Base-by-base conservation (phyloP, 176 grass and related monocot genomes). In the Echinochloa phyllopogon region DNA sequence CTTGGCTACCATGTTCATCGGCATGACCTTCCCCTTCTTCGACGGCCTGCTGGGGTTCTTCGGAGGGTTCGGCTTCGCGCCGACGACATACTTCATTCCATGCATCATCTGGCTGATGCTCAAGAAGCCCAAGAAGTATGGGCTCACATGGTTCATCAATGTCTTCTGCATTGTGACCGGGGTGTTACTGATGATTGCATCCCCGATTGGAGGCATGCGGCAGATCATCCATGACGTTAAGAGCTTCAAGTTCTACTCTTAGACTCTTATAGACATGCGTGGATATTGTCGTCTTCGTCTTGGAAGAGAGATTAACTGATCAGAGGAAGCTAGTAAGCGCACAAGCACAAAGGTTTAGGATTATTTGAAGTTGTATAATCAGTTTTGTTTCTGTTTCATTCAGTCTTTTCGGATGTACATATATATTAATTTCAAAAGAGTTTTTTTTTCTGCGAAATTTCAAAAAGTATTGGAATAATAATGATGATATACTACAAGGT, bases 61-160 rank as follows among this genome's bases (percentile, higher is more conserved):
- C 10, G 82, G 63, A 1, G 63, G 63, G 0, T 65, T 65, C 0
- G 63, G 63, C 2, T 65, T 65, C 29, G 33, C 33, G 63, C 63
- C 63, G 2, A 68, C 65, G 12, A 64, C 61, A 0, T 64, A 64
- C 27, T 64, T 64, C 61, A 83, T 89, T 76, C 89, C 85, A 17
- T 87, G 89, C 80, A 80, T 91, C 36, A 91, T 91, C 74, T 91
- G 89, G 89, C 80, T 91, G 13, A 70, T 69, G 24, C 67, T 91
- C 44, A 42, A 75, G 59, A 91, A 91, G 57, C 89, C 85, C 5
- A 84, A 69, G n/a, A 75, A 33, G 65, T 87, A 56, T 25, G 75
- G 89, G 67, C 27, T 76, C 6, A 87, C 85, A 6, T 91, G 85
- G 89, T 45, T 42, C 27, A 13, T 71, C 37, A 91, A 91, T 51